Base-by-base conservation (phyloP, 2,329 filamentous ascomycete species). In the Phoma sp. region DNA sequence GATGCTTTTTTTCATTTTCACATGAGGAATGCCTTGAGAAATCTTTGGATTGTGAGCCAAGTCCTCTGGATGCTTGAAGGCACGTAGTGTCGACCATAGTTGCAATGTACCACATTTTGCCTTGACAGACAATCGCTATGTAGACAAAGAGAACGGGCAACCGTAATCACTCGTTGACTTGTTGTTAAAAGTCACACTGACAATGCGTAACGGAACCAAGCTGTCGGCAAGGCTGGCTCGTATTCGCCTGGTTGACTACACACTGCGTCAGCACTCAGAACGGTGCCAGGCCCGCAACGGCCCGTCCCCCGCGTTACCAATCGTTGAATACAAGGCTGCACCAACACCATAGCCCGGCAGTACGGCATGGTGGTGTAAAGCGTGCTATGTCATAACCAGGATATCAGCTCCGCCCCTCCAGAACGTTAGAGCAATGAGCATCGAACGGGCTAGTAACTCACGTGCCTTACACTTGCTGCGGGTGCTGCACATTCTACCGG, bases 231-330 rank as follows among this genome's bases (percentile, higher is more conserved):
- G 57, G 41, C 51, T 47, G 47, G 39, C 46, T 53, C 52, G 60
- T 52, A 53, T 62, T 56, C 36, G 49, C 57, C 53, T 47, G 49
- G 54, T 43, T 50, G 41, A 36, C 50, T 52, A 43, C 52, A 27
- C 50, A 55, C 46, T 55, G 57, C 54, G 54, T 62, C 46, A 46
- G 51, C 53, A 48, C 39, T 51, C 35, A 58, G 51, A 63, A 60
- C 57, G 64, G 57, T 60, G 60, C 61, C 60, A 62, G 64, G 62
- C 60, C 10, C 56, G 65, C 62, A 62, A 66, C 69, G 68, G 69
- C 45, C 69, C 69, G 68, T 52, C 44, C 52, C 60, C 64, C 62
- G 60, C 58, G 57, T 46, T 43, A 18, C 18, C 18, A 50, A 52
- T 53, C 7, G 14, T 42, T 24, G 39, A 40, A 42, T n/a, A 47